Evolutionary conservation across 805 yeast species (phyloP).

Genomic region (Barnettozyma vustinii): DNA sequence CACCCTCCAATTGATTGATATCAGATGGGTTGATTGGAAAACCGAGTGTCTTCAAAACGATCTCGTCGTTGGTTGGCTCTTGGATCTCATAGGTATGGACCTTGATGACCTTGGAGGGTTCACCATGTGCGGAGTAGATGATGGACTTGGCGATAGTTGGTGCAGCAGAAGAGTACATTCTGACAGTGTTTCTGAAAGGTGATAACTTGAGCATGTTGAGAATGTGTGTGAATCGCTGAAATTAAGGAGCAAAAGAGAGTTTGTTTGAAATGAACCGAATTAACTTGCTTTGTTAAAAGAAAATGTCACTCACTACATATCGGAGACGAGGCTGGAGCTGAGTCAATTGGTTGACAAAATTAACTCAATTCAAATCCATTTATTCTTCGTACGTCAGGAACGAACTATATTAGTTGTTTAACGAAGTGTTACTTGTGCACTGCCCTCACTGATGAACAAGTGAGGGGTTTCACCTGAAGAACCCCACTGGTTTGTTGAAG

Average conservation of each 20-base stretch:
- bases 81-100: constrained; percentile 49
- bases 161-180: constrained; percentile 7
- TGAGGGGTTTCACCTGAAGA: not conserved
- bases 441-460: not conserved
- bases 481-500: no score
- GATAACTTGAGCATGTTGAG: constrained; percentile 3
- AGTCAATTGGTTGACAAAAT: no score
- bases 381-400: no score
- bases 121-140: constrained; percentile 64
- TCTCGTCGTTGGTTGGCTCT: constrained; percentile 39
- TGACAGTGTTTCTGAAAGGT: not conserved
- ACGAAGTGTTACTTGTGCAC: no score
- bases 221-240: not conserved
- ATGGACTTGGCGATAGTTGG: constrained; percentile 53
- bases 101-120: constrained; percentile 49
- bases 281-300: not conserved
- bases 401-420: no score
- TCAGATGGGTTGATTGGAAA: constrained; percentile 91
- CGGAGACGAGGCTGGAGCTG: no score
- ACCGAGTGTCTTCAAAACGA: constrained; percentile 66
- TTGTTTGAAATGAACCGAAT: not conserved
- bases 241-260: not conserved
- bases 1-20: constrained; percentile 78
- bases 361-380: no score
- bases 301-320: not conserved